Evolutionary conservation across 2,329 filamentous ascomycete species (phyloP).

Genomic region (Trichophaea hybrida): DNA sequence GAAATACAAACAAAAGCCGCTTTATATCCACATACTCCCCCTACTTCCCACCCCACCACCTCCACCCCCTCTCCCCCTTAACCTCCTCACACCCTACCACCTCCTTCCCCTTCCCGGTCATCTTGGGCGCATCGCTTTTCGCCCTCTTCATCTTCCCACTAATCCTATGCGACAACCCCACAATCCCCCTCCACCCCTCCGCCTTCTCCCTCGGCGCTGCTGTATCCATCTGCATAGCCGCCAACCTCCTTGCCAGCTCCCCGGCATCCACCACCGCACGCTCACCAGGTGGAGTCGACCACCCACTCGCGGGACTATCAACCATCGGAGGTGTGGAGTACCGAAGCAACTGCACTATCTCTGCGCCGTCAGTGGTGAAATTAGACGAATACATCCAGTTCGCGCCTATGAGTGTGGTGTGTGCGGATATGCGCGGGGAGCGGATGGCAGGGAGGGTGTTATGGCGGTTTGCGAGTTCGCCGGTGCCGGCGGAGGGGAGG

Average conservation of each 20-base stretch:
- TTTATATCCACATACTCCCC: too few relatives aligned
- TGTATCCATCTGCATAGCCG: neutral
- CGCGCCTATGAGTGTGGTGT: neutral
- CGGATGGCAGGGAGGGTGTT: slow-evolving; percentile 5
- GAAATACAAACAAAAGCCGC: too few relatives aligned
- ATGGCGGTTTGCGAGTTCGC: slow-evolving; percentile 6
- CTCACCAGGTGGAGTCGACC: neutral
- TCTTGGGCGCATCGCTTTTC: neutral
- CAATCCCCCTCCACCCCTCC: neutral
- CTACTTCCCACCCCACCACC: too few relatives aligned
- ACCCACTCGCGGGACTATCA: neutral
- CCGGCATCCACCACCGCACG: neutral
- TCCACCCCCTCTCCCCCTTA: too few relatives aligned
- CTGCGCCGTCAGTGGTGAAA: neutral
- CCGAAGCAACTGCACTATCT: neutral
- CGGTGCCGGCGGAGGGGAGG: slow-evolving; percentile 5
- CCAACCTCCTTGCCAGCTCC: neutral
- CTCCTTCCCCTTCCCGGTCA: too few relatives aligned
- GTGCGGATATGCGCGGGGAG: neutral
- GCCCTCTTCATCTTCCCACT: neutral
- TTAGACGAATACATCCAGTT: neutral
- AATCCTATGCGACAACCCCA: neutral
- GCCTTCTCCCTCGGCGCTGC: too few relatives aligned
- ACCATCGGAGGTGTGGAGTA: neutral
- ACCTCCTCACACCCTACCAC: too few relatives aligned